Evolutionary conservation across 495 filamentous ascomycete species (phyloP).

Genomic region (Thozetella sp.): DNA sequence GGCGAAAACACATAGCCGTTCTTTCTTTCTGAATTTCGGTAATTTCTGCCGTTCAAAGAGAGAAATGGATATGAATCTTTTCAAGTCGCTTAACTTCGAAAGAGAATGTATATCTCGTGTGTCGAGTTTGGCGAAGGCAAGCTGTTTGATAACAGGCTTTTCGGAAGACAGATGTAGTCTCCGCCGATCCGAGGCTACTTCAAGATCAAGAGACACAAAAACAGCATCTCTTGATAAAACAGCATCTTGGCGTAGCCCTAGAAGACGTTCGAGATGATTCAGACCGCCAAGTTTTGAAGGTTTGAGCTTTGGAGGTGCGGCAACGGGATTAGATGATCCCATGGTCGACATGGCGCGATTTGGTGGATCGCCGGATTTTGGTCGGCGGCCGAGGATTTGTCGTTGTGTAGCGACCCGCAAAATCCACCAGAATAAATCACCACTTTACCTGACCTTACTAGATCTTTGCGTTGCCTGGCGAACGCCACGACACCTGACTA

Average conservation of each 20-base stretch:
- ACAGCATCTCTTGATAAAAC: not conserved
- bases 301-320: not conserved
- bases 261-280: not conserved
- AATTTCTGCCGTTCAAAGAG: not conserved
- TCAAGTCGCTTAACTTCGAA: not conserved
- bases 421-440: too few relatives aligned
- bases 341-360: not conserved
- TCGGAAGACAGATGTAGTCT: not conserved
- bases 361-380: too few relatives aligned
- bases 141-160: not conserved
- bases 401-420: too few relatives aligned
- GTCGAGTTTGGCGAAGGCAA: not conserved
- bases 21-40: not conserved
- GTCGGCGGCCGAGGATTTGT: too few relatives aligned
- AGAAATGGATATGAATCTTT: not conserved
- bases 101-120: not conserved
- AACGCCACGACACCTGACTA: too few relatives aligned
- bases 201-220: conserved; percentile 4
- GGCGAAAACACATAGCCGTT: not conserved
- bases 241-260: not conserved
- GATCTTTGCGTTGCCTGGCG: too few relatives aligned
- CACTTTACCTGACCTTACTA: too few relatives aligned
- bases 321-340: not conserved
- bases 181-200: not conserved
- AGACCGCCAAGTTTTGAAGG: not conserved